Evolutionary conservation across 306 rosid genomes (phyloP).

Genomic region (Cyamopsis tetragonoloba): DNA sequence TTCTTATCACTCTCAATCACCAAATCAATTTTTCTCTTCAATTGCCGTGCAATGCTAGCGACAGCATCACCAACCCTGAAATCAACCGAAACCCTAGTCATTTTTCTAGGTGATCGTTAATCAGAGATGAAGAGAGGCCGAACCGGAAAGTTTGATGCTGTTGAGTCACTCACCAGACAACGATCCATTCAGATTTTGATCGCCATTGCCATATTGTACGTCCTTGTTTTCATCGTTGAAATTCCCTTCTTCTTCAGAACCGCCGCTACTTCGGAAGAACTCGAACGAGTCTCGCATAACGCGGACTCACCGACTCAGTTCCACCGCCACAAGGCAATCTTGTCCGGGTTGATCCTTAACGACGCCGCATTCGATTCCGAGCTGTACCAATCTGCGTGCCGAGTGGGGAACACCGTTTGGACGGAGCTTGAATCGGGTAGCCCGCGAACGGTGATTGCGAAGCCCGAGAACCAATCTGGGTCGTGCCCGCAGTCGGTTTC

Average conservation of each 20-base stretch:
- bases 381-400: conserved; percentile 52
- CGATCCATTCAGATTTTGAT: conserved; percentile 71
- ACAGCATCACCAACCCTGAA: conserved; percentile 23
- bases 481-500: conserved; percentile 61
- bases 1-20: background rate
- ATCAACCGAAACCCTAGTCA: background rate
- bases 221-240: conserved; percentile 55
- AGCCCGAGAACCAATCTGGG: conserved; percentile 33
- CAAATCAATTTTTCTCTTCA: no score
- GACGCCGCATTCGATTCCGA: conserved; percentile 47
- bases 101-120: no score
- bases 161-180: conserved; percentile 50
- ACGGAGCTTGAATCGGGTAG: conserved; percentile 46
- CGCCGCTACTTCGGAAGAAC: conserved; percentile 34
- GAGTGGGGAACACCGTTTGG: conserved; percentile 60
- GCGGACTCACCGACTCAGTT: background rate
- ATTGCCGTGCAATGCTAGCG: conserved; percentile 9
- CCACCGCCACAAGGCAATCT: conserved; percentile 14
- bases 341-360: conserved; percentile 53
- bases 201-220: conserved; percentile 47
- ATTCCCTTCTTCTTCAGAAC: conserved; percentile 65
- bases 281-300: conserved; percentile 27
- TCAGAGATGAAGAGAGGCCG: conserved; percentile 61
- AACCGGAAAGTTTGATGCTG: conserved; percentile 36
- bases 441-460: background rate